These are phyloP conservation scores for Pythium dissimile DNA, from an alignment of 352 stramenopile species.

Conservation along the genomic window DNA sequence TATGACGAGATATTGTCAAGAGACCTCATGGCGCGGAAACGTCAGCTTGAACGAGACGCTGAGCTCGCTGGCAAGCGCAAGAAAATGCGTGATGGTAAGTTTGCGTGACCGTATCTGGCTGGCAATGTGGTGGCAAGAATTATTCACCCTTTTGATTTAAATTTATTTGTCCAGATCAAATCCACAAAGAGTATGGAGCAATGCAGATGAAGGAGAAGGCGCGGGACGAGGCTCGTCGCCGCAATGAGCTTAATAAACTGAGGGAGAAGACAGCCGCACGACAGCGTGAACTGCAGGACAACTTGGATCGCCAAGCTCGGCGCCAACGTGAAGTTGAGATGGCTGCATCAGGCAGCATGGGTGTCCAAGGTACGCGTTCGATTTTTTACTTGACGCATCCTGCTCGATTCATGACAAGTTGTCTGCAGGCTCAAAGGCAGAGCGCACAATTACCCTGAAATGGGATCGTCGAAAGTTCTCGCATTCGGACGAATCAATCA, in stretches of 20 bases:
- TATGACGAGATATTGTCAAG: slow-evolving; percentile 78
- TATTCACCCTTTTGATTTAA: too few relatives aligned
- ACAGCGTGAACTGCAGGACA: slow-evolving; percentile 55
- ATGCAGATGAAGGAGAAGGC: slow-evolving; percentile 35
- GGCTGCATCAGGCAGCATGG: slow-evolving; percentile 13
- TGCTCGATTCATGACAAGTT: background rate
- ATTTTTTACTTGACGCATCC: background rate
- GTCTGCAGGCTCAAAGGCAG: slow-evolving; percentile 36
- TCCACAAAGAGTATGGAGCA: slow-evolving; percentile 53
- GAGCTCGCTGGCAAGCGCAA: slow-evolving; percentile 54
- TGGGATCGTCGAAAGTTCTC: slow-evolving; percentile 67
- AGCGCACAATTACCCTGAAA: slow-evolving; percentile 76
- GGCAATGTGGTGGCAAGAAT: too few relatives aligned
- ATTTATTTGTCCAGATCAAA: too few relatives aligned
- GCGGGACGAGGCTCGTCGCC: slow-evolving; percentile 21
- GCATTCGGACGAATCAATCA: slow-evolving; percentile 78
- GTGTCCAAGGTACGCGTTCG: background rate
- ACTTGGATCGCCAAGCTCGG: slow-evolving; percentile 37
- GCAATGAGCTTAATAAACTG: slow-evolving; percentile 45
- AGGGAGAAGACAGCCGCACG: slow-evolving; percentile 47
- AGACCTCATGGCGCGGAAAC: slow-evolving; percentile 57
- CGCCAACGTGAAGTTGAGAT: slow-evolving; percentile 29
- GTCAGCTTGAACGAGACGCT: slow-evolving; percentile 60
- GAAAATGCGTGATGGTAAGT: slow-evolving; percentile 48
- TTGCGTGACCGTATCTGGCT: background rate